Evolutionary conservation across 1,139 yeast species (phyloP).

Genomic region (Pichia sp.): DNA sequence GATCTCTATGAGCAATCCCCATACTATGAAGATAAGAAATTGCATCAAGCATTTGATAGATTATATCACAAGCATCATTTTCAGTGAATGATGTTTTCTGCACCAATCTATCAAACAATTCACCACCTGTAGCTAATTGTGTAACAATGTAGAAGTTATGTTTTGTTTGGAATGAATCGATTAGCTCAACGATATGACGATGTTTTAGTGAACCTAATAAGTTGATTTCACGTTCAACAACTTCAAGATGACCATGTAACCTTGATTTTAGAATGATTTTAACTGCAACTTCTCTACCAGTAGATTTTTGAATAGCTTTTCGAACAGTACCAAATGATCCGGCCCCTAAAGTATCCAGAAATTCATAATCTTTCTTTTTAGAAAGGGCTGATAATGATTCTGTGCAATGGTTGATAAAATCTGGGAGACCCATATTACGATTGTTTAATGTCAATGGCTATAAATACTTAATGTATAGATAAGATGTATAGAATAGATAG

Average conservation of each 20-base stretch:
- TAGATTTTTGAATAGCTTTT: slow-evolving; percentile 40
- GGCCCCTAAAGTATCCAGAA: slow-evolving; percentile 50
- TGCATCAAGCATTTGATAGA: slow-evolving; percentile 70
- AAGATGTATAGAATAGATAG: background rate
- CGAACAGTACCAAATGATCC: slow-evolving; percentile 56
- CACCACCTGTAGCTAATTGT: slow-evolving; percentile 78
- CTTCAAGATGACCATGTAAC: slow-evolving; percentile 44
- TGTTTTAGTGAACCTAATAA: slow-evolving; percentile 47
- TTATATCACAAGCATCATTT: slow-evolving; percentile 63
- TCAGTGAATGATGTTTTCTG: slow-evolving; percentile 71
- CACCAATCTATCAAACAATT: slow-evolving; percentile 82
- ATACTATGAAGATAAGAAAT: slow-evolving; percentile 69
- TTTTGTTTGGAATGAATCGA: slow-evolving; percentile 87
- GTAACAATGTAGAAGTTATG: slow-evolving; percentile 83
- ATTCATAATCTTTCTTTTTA: slow-evolving; percentile 41
- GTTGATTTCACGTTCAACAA: slow-evolving; percentile 44
- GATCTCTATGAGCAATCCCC: slow-evolving; percentile 87
- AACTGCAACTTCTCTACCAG: slow-evolving; percentile 48
- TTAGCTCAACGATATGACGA: slow-evolving; percentile 70
- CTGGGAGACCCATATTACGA: background rate
- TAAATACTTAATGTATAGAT: background rate
- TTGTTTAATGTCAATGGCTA: background rate
- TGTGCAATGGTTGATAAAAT: background rate
- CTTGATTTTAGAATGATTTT: slow-evolving; percentile 51
- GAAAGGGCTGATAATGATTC: slow-evolving; percentile 3